Conservation (phyloP, 2,329 filamentous ascomycete species). For the Stylonectria norvegica region DNA sequence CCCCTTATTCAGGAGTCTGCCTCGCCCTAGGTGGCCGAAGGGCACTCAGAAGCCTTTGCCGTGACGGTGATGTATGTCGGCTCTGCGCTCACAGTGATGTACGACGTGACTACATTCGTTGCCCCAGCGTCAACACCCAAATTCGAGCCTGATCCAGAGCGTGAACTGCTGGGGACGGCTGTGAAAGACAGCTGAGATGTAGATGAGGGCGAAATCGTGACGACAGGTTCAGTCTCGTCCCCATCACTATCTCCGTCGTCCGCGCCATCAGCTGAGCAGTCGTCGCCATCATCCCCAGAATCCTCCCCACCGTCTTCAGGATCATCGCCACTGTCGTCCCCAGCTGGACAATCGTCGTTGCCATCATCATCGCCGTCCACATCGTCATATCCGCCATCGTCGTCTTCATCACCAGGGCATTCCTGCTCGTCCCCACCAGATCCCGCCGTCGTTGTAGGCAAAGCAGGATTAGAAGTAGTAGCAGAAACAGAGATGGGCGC, state of each 20-base stretch:
- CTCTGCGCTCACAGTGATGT: constrained; percentile 3
- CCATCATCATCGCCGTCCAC: constrained; percentile 7
- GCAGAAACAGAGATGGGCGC: neutral
- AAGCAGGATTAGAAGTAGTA: neutral
- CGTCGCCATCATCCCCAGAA: constrained; percentile 4
- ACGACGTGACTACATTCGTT: constrained; percentile 13
- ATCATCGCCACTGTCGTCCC: constrained; percentile 8
- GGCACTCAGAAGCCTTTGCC: constrained; percentile 13
- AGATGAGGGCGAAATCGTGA: too few species aligned
- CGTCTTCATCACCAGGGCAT: constrained; percentile 11
- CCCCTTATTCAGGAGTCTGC: neutral
- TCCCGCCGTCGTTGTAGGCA: constrained; percentile 7
- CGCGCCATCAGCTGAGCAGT: neutral
- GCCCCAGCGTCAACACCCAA: neutral
- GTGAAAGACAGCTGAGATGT: constrained; percentile 3
- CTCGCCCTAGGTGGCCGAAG: constrained; percentile 3
- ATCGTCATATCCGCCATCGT: constrained; percentile 12
- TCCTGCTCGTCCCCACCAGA: constrained; percentile 2
- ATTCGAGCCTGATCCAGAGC: neutral
- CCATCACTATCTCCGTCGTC: constrained; percentile 11
- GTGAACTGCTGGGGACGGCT: constrained; percentile 1
- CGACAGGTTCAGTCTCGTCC: constrained; percentile 12
- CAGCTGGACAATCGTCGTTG: constrained; percentile 19
- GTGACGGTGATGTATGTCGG: constrained; percentile 18
- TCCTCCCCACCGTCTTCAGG: constrained; percentile 2